Conservation (phyloP, 495 filamentous ascomycete species). For the Hyaloscypha finlandica region DNA sequence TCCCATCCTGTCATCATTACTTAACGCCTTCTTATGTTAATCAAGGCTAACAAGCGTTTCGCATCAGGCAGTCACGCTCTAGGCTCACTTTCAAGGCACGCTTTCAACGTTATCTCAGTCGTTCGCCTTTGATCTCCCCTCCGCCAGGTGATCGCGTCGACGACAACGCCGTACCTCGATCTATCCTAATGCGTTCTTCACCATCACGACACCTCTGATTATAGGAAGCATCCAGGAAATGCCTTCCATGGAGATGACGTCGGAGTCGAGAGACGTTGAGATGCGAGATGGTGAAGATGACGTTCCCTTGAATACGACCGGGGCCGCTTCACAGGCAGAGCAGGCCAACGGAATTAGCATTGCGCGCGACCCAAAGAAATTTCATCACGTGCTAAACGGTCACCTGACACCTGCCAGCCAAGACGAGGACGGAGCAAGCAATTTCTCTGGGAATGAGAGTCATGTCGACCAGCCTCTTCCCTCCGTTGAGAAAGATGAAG, state of each 20-base stretch:
- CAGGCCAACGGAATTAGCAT: background rate
- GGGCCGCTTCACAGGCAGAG: background rate
- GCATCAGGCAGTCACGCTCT: background rate
- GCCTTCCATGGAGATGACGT: background rate
- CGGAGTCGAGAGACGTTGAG: constrained; percentile 11
- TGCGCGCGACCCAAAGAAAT: background rate
- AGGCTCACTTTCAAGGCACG: background rate
- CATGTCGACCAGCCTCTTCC: background rate
- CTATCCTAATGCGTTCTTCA: background rate
- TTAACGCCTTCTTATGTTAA: background rate
- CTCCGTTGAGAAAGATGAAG: constrained; percentile 11
- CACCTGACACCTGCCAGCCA: background rate
- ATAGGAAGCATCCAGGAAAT: background rate
- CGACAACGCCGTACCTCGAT: background rate
- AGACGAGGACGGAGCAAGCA: background rate
- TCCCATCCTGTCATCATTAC: background rate
- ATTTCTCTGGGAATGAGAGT: background rate
- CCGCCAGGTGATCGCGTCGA: background rate
- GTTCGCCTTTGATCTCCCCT: too few species aligned
- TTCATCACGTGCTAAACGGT: background rate
- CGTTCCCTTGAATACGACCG: background rate
- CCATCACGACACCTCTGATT: background rate
- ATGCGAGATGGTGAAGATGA: constrained; percentile 5
- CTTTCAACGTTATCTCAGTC: background rate
- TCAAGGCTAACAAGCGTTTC: background rate